Evolutionary conservation across 208 protist genomes (phyloP).

Genomic region (Herpetomonas samuelpessoai): DNA sequence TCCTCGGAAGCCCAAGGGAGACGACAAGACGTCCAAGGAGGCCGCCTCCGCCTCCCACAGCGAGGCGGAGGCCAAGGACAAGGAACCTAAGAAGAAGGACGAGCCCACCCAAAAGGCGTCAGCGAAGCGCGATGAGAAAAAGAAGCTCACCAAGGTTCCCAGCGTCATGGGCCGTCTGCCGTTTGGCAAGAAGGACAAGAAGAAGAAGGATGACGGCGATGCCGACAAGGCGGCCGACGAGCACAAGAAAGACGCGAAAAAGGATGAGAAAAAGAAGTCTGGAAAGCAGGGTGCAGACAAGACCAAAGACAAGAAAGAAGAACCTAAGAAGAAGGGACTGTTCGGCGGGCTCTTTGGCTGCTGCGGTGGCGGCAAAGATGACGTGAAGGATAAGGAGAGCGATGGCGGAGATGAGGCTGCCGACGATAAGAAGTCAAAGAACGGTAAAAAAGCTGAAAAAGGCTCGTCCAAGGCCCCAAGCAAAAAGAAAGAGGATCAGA

Average conservation of each 20-base stretch:
- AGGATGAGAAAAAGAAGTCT: neutral
- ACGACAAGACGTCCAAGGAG: slow-evolving; percentile 3
- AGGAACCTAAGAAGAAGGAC: slow-evolving; percentile 3
- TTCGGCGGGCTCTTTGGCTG: slow-evolving; percentile 7
- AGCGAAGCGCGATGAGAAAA: slow-evolving; percentile 12
- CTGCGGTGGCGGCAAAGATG: slow-evolving; percentile 4
- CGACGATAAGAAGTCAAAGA: neutral
- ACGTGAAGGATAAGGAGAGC: slow-evolving; percentile 12
- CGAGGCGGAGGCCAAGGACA: slow-evolving; percentile 9
- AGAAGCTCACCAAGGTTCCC: slow-evolving; percentile 20
- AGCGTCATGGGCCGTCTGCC: neutral
- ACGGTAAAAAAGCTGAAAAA: neutral
- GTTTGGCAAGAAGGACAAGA: slow-evolving; percentile 2
- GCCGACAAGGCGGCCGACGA: neutral
- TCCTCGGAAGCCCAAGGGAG: neutral
- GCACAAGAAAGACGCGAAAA: slow-evolving; percentile 11
- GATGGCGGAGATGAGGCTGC: slow-evolving; percentile 4
- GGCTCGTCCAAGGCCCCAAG: too few species aligned
- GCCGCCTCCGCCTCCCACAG: neutral
- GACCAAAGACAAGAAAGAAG: slow-evolving; percentile 14
- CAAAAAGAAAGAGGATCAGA: neutral
- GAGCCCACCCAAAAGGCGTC: slow-evolving; percentile 2
- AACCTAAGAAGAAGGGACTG: slow-evolving; percentile 10
- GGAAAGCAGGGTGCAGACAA: slow-evolving; percentile 6
- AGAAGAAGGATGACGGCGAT: slow-evolving; percentile 9